A percentile compares a stretch with the other conserved stretches of the same genome.
These are phyloP conservation scores for Myriosclerotinia scirpicola DNA, from an alignment of 2,329 filamentous ascomycete species.

Conservation along the genomic window DNA sequence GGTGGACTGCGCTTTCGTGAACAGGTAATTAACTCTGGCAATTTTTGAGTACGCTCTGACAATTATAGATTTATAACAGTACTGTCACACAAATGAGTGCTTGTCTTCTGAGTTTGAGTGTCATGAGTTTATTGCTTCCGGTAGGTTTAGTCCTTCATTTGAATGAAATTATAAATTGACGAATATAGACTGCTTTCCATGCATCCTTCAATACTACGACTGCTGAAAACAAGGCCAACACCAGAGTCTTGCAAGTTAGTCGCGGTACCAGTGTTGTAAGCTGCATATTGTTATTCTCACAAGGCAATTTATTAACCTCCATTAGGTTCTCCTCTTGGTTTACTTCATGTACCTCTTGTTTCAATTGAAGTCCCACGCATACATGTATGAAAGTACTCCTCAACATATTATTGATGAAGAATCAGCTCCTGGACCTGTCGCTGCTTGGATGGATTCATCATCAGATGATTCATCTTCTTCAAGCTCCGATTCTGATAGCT, in stretches of 20 bases:
- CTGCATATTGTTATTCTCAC: constrained; percentile 28
- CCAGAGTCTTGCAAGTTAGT: constrained; percentile 76
- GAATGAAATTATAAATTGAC: neutral
- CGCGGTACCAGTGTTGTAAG: constrained; percentile 82
- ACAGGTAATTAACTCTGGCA: constrained; percentile 54
- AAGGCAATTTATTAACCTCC: constrained; percentile 20
- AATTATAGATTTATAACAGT: constrained; percentile 77
- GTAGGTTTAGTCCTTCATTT: constrained; percentile 47
- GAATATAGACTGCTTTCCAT: constrained; percentile 76
- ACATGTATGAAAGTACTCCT: constrained; percentile 89
- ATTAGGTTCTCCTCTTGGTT: constrained; percentile 71
- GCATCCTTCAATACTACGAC: constrained; percentile 64
- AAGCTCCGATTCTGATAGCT: constrained; percentile 66
- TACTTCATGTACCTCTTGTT: constrained; percentile 85
- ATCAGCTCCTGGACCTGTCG: constrained; percentile 78
- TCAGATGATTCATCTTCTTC: constrained; percentile 55
- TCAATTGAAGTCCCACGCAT: constrained; percentile 87
- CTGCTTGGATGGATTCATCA: constrained; percentile 76
- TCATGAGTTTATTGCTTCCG: constrained; percentile 83
- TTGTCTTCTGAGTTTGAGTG: constrained; percentile 84
- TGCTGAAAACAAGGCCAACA: constrained; percentile 60
- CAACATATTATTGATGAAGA: constrained; percentile 93
- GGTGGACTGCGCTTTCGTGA: constrained; percentile 85
- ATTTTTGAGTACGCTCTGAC: constrained; percentile 23
- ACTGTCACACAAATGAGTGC: constrained; percentile 97